Evolutionary conservation across 1,139 yeast species (phyloP).

Genomic region (Lizanozyma gosingica): DNA sequence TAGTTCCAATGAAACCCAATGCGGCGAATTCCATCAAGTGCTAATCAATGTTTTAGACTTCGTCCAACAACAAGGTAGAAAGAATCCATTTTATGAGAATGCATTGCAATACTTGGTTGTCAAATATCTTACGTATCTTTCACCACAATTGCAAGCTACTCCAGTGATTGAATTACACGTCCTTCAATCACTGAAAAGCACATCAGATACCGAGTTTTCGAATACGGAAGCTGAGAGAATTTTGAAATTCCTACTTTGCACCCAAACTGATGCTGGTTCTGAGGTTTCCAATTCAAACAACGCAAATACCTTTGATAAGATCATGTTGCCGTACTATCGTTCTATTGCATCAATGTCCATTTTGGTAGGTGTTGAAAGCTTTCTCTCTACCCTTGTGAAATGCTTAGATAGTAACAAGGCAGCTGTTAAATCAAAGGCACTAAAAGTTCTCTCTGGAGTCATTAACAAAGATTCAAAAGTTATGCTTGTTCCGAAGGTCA

Average conservation of each 20-base stretch:
- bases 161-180: background rate
- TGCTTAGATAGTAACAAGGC: slow-evolving; percentile 45
- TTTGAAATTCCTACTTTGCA: too few relatives aligned
- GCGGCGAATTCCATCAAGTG: background rate
- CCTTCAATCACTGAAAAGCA: background rate
- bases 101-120: background rate
- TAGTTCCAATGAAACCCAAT: background rate
- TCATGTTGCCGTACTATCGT: background rate
- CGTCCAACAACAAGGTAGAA: background rate
- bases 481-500: slow-evolving; percentile 41
- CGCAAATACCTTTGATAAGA: background rate
- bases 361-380: slow-evolving; percentile 23
- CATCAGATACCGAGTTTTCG: background rate
- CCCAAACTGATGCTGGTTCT: background rate
- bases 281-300: too few relatives aligned
- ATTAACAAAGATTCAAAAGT: slow-evolving; percentile 45
- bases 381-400: slow-evolving; percentile 39
- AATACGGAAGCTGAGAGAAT: background rate
- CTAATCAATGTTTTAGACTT: background rate
- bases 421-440: slow-evolving; percentile 56
- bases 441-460: slow-evolving; percentile 40
- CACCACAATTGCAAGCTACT: background rate
- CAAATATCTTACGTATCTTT: background rate
- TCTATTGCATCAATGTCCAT: background rate
- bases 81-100: background rate